Evolutionary conservation across 1,284 basidiomycete species (phyloP).

Genomic region (Rhodotorula sp.): DNA sequence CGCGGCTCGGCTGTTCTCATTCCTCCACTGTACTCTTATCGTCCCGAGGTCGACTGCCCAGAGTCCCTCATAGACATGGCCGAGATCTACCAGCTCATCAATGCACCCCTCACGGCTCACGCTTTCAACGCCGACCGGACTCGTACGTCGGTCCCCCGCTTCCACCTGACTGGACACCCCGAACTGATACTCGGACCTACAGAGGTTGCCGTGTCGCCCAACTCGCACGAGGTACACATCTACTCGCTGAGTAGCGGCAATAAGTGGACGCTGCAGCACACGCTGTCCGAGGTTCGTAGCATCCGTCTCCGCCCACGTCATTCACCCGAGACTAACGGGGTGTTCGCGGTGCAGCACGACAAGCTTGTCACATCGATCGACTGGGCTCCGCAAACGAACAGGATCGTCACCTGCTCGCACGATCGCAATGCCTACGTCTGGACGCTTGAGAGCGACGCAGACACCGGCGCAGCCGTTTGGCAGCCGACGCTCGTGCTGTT

Average conservation of each 20-base stretch:
- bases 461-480: constrained; percentile 71
- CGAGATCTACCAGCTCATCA: constrained; percentile 55
- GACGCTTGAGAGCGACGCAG: constrained; percentile 72
- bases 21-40: background rate
- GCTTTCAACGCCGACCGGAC: constrained; percentile 86
- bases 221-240: constrained; percentile 85
- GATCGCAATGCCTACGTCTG: constrained; percentile 99
- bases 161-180: background rate
- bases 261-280: constrained; percentile 72
- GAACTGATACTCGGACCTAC: background rate
- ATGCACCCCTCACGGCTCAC: constrained; percentile 83
- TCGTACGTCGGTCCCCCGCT: constrained; percentile 56
- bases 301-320: background rate
- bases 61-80: constrained; percentile 31
- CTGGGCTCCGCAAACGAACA: constrained; percentile 95
- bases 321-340: constrained; percentile 9
- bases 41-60: constrained; percentile 32
- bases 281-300: constrained; percentile 73
- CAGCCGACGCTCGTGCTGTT: constrained; percentile 96
- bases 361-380: constrained; percentile 97
- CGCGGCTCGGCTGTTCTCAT: background rate
- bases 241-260: constrained; percentile 61
- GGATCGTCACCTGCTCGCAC: constrained; percentile 96
- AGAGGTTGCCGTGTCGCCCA: constrained; percentile 91
- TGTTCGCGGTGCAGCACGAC: constrained; percentile 71